Evolutionary conservation across 1,284 basidiomycete genomes (phyloP).

Genomic region (Leccinum huronense): DNA sequence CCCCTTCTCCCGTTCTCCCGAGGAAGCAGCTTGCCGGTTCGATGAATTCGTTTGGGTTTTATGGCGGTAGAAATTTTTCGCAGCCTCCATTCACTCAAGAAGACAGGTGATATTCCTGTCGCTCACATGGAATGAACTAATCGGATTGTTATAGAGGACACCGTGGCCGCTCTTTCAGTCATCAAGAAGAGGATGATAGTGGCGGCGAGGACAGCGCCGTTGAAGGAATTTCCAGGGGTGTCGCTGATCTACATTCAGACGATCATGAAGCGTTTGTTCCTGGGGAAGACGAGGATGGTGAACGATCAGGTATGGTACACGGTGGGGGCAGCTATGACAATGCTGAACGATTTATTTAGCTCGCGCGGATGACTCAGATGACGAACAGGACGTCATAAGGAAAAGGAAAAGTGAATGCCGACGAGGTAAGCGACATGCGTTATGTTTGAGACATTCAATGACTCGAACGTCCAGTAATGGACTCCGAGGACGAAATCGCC

Average conservation of each 20-base stretch:
- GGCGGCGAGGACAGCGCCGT: background rate
- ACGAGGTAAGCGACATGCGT: too few relatives aligned
- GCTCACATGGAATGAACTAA: background rate
- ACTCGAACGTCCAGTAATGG: background rate
- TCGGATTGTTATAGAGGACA: background rate
- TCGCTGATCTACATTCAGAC: background rate
- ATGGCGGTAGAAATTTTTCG: background rate
- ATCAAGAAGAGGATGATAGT: background rate
- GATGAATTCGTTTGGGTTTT: background rate
- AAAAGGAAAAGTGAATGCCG: too few relatives aligned
- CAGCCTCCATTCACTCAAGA: background rate
- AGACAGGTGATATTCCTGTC: background rate
- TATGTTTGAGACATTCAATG: background rate
- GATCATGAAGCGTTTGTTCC: background rate
- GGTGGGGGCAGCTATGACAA: too few relatives aligned
- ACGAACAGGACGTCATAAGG: too few relatives aligned
- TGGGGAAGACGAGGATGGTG: background rate
- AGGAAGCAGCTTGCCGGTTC: background rate
- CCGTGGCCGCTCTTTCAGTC: background rate
- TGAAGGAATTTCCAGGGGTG: background rate
- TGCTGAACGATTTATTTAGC: too few relatives aligned
- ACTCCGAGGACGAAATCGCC: background rate
- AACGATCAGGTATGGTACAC: background rate
- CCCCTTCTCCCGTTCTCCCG: background rate
- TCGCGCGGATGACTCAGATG: too few relatives aligned